phyloP scores from a whole-genome alignment of 2,329 filamentous ascomycete species.

The Fusarium sp. region DNA sequence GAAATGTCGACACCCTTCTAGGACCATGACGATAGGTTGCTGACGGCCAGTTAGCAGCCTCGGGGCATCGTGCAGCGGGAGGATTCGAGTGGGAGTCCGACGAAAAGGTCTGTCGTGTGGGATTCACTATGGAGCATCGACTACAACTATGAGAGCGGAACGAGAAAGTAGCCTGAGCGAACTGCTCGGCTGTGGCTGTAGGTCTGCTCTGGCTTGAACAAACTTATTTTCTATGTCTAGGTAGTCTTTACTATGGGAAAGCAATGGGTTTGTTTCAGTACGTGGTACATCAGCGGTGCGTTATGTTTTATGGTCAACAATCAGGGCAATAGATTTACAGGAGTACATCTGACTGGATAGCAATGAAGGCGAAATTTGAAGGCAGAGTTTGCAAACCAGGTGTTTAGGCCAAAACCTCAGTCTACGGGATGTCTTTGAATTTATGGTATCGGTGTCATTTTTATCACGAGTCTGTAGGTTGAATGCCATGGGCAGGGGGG shows the following conservation, averaged over 20 bases:
- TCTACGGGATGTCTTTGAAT: conserved; percentile 9
- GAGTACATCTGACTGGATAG: conserved; percentile 10
- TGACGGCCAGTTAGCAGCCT: conserved; percentile 48
- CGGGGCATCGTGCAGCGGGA: conserved; percentile 52
- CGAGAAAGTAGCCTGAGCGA: conserved; percentile 40
- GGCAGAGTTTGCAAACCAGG: neutral
- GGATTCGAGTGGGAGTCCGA: conserved; percentile 53
- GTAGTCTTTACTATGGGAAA: conserved; percentile 21
- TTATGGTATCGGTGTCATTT: neutral
- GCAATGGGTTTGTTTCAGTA: conserved; percentile 25
- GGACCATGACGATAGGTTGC: conserved; percentile 59
- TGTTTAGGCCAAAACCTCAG: neutral
- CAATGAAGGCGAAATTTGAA: neutral
- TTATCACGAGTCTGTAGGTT: neutral
- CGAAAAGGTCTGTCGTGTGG: conserved; percentile 68
- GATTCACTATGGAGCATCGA: conserved; percentile 71
- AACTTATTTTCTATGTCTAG: conserved; percentile 5
- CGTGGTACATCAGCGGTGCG: conserved; percentile 26
- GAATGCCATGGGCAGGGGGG: neutral
- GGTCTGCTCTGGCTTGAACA: conserved; percentile 3
- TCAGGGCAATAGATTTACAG: conserved; percentile 19
- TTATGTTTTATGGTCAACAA: conserved; percentile 23
- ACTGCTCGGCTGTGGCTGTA: neutral
- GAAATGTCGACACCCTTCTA: conserved; percentile 62
- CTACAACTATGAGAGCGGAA: conserved; percentile 62